A percentile compares a stretch with the other conserved stretches of the same genome.
Evolutionary conservation across 2,329 filamentous ascomycete genomes (phyloP).

Genomic region (Trichoderma arundinaceum): DNA sequence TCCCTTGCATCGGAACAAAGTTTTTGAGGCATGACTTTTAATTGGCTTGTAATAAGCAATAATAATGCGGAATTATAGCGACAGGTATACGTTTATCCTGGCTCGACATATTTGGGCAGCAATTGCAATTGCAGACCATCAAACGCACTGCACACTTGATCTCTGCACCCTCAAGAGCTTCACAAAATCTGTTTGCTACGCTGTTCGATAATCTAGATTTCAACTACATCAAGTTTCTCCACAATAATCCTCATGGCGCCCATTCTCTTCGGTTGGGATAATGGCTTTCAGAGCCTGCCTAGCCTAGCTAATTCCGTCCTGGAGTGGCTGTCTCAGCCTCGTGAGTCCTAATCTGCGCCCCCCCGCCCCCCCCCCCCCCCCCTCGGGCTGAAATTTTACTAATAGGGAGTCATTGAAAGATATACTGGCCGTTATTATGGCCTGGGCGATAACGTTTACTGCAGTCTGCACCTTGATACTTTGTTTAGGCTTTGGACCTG

Average conservation of each 20-base stretch:
- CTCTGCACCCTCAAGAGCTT: neutral
- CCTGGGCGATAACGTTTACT: conserved; percentile 28
- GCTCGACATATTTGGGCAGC: neutral
- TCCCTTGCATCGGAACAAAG: conserved; percentile 22
- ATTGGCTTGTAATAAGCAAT: neutral
- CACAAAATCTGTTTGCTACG: neutral
- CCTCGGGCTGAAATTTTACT: neutral
- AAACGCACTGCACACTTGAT: too few relatives aligned
- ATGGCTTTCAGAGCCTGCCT: neutral
- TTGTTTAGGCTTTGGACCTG: conserved; percentile 27
- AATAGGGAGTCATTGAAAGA: neutral
- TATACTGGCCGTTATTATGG: conserved; percentile 11
- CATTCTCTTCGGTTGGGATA: neutral
- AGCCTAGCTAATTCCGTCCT: neutral
- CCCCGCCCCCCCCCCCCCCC: too few relatives aligned
- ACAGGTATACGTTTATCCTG: too few relatives aligned
- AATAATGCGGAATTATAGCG: too few relatives aligned
- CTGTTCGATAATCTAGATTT: neutral
- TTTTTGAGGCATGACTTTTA: too few relatives aligned
- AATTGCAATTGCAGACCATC: neutral
- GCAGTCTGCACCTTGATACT: conserved; percentile 23
- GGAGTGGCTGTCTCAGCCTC: conserved; percentile 27
- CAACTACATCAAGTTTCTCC: neutral
- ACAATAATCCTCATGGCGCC: conserved; percentile 4
- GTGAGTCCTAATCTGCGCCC: neutral